A percentile compares a stretch with the other conserved stretches of the same genome.
These are phyloP conservation scores for Diutina mesorugosa DNA, from an alignment of 1,139 yeast species.

Conservation along the genomic window DNA sequence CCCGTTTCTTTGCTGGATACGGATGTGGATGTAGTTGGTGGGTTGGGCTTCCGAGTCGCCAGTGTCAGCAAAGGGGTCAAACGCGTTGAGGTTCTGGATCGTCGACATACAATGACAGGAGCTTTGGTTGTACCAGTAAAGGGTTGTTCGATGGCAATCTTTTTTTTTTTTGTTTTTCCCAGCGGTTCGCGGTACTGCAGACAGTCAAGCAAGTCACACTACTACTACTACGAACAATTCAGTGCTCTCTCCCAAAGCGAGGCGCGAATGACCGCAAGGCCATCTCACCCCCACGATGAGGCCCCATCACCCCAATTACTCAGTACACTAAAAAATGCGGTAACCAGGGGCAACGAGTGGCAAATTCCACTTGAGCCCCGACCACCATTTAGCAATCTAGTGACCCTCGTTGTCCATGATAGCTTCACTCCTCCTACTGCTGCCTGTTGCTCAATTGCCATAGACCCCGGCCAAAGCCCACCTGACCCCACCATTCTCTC, in stretches of 20 bases:
- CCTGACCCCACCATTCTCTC: background rate
- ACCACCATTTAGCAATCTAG: too few species aligned
- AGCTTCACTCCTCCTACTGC: too few species aligned
- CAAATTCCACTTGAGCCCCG: too few species aligned
- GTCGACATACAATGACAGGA: slow-evolving; percentile 44
- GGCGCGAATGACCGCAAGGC: too few species aligned
- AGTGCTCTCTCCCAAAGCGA: too few species aligned
- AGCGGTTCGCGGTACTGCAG: background rate
- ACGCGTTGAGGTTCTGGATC: slow-evolving; percentile 94
- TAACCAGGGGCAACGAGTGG: too few species aligned
- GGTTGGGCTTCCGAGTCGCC: slow-evolving; percentile 98
- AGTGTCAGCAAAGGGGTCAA: slow-evolving; percentile 99
- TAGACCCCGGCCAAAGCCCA: background rate
- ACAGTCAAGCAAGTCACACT: background rate
- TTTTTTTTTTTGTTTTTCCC: background rate
- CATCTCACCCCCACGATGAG: too few species aligned
- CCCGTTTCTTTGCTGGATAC: slow-evolving; percentile 99
- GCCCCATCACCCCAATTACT: too few species aligned
- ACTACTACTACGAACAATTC: too few species aligned
- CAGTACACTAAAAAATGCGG: too few species aligned
- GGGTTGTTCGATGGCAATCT: background rate
- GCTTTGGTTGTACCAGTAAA: background rate
- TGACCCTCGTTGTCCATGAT: too few species aligned
- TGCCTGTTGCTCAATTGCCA: too few species aligned
- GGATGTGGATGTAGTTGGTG: slow-evolving; percentile 91